Conservation (phyloP, 208 protist species). For the Trypanosoma cruzi region DNA sequence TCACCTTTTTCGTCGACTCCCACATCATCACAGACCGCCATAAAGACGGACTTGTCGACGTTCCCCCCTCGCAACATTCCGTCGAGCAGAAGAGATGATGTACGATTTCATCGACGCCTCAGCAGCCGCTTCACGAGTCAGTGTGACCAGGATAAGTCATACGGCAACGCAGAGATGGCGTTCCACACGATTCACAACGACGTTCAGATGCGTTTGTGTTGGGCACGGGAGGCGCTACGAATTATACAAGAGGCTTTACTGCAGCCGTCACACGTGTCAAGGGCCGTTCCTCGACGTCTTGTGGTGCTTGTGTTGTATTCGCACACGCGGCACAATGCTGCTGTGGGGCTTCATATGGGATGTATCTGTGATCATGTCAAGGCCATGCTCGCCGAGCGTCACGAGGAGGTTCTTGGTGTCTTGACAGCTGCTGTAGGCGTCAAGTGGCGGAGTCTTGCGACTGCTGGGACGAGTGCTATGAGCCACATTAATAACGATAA, state of each 20-base stretch:
- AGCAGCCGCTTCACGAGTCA: conserved; percentile 37
- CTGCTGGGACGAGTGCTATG: background rate
- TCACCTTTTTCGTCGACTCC: background rate
- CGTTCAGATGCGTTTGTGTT: conserved; percentile 24
- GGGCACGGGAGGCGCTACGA: conserved; percentile 18
- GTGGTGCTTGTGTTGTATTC: conserved; percentile 58
- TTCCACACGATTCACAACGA: conserved; percentile 42
- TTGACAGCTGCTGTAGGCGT: conserved; percentile 55
- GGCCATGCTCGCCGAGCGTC: conserved; percentile 20
- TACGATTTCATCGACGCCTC: conserved; percentile 39
- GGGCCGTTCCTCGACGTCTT: conserved; percentile 25
- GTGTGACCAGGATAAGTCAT: conserved; percentile 47
- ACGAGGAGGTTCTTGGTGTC: conserved; percentile 40
- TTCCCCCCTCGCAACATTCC: background rate
- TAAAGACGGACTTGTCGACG: background rate
- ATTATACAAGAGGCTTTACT: conserved; percentile 7
- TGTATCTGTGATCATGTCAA: conserved; percentile 22
- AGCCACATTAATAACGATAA: background rate
- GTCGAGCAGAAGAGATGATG: conserved; percentile 12
- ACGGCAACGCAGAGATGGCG: conserved; percentile 27
- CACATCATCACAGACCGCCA: background rate
- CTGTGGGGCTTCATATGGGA: conserved; percentile 36
- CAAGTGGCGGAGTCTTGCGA: conserved; percentile 20
- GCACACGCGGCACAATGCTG: conserved; percentile 41
- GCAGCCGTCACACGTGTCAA: background rate